Percentiles rank a stretch among this genome's conserved stretches.
Conservation (phyloP, 306 rosid species). For the Adenanthera pavonina region DNA sequence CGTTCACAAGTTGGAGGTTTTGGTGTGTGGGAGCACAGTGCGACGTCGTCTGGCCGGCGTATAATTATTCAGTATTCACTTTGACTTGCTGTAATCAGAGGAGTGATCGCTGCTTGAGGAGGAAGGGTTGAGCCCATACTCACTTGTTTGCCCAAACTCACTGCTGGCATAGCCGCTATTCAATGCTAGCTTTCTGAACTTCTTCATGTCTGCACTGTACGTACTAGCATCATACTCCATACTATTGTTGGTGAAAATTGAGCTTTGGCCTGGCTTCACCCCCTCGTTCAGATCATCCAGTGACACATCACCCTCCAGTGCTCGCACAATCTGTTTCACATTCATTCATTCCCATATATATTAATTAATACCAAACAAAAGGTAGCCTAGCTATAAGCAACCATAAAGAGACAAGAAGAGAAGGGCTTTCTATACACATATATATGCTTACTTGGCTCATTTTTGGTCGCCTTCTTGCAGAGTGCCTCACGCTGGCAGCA, state of each 20-base stretch:
- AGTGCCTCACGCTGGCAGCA: constrained; percentile 65
- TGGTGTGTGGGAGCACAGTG: not conserved
- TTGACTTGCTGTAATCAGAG: constrained; percentile 1
- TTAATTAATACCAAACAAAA: not conserved
- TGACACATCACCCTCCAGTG: constrained; percentile 80
- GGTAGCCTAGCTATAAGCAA: not conserved
- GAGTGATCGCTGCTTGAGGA: constrained; percentile 55
- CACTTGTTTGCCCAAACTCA: constrained; percentile 67
- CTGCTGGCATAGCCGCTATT: constrained; percentile 58
- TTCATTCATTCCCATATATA: not conserved
- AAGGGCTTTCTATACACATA: not conserved
- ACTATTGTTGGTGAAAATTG: constrained; percentile 33
- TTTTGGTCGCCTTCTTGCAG: constrained; percentile 72
- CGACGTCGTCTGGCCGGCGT: not conserved
- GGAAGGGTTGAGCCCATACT: constrained; percentile 71
- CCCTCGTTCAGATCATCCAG: constrained; percentile 67
- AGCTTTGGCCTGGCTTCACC: constrained; percentile 56
- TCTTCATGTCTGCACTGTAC: constrained; percentile 66
- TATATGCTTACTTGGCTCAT: constrained; percentile 76
- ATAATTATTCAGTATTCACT: not conserved
- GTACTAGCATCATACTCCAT: constrained; percentile 50
- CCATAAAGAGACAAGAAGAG: no score
- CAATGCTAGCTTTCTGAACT: constrained; percentile 51
- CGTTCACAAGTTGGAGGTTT: not conserved
- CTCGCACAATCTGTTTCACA: constrained; percentile 67